Conservation (phyloP, 2,329 filamentous ascomycete species). For the Epicoccum sorghinum region DNA sequence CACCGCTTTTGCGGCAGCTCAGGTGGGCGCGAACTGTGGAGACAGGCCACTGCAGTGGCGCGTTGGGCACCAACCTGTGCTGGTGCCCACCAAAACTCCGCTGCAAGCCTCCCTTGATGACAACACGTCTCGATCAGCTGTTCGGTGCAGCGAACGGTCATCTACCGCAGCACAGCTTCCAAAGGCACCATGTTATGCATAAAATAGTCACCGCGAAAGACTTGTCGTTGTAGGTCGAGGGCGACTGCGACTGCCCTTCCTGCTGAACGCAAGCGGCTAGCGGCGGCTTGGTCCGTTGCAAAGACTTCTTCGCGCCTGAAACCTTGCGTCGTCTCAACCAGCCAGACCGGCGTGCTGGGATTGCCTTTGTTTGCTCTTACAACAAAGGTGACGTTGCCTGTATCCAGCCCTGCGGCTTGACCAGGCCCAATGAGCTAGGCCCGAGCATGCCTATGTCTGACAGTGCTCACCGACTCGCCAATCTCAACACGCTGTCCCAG, state of each 20-base stretch:
- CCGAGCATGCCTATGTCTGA: constrained; percentile 11
- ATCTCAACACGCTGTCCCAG: constrained; percentile 4
- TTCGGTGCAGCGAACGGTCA: background rate
- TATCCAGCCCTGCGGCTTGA: constrained; percentile 7
- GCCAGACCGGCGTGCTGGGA: constrained; percentile 10
- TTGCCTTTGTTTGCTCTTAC: constrained; percentile 9
- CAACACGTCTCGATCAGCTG: constrained; percentile 11
- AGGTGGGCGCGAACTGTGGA: constrained; percentile 35
- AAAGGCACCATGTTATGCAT: background rate
- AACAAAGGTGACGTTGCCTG: constrained; percentile 18
- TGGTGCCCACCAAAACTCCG: constrained; percentile 23
- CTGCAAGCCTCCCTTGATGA: constrained; percentile 16
- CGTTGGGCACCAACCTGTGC: constrained; percentile 36
- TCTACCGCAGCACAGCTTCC: background rate
- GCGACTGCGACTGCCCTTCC: background rate
- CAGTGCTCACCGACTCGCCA: constrained; percentile 31
- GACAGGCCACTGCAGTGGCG: constrained; percentile 30
- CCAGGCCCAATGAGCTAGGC: constrained; percentile 10
- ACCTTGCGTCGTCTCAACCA: constrained; percentile 18
- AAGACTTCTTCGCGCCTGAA: constrained; percentile 13
- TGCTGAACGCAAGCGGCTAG: constrained; percentile 5
- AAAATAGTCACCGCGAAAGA: too few species aligned
- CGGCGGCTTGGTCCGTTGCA: constrained; percentile 14
- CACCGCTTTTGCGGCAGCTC: constrained; percentile 31
- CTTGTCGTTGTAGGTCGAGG: background rate